Evolutionary conservation across 345 rosid genomes (phyloP).

Genomic region (Gossypium turneri): DNA sequence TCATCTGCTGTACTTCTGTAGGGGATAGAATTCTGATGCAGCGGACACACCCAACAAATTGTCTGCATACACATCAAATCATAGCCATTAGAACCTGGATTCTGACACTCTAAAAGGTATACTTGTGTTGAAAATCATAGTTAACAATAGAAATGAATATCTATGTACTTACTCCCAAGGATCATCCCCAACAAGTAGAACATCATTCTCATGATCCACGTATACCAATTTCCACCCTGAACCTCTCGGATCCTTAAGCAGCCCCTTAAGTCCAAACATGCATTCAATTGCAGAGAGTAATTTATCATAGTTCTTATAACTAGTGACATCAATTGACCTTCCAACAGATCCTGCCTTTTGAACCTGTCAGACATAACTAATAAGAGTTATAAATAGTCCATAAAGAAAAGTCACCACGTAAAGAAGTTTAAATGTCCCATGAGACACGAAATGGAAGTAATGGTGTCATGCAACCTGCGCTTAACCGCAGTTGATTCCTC

Average conservation of each 20-base stretch:
- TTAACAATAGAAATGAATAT: no score
- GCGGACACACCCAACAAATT: slow-evolving; percentile 93
- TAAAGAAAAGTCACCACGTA: neutral
- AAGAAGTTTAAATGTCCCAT: neutral
- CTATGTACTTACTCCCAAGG: slow-evolving; percentile 86
- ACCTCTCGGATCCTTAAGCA: slow-evolving; percentile 71
- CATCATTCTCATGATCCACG: slow-evolving; percentile 93
- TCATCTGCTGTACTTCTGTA: slow-evolving; percentile 95
- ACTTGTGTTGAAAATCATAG: neutral
- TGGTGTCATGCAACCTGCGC: neutral
- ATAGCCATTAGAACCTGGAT: neutral
- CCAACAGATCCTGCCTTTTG: slow-evolving; percentile 98
- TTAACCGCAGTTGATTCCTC: neutral
- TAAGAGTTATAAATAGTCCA: neutral
- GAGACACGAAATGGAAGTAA: neutral
- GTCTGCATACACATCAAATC: slow-evolving; percentile 39
- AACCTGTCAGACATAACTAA: slow-evolving; percentile 48
- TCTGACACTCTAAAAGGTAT: neutral
- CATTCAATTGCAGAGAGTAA: slow-evolving; percentile 78
- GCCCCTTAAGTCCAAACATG: slow-evolving; percentile 93
- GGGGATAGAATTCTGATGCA: slow-evolving; percentile 97
- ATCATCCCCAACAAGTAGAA: slow-evolving; percentile 94
- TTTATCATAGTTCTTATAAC: slow-evolving; percentile 74
- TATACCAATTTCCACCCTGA: slow-evolving; percentile 94
- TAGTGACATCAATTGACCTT: slow-evolving; percentile 87